phyloP scores from a whole-genome alignment of 345 rosid genomes.

The Salix suchowensis region DNA sequence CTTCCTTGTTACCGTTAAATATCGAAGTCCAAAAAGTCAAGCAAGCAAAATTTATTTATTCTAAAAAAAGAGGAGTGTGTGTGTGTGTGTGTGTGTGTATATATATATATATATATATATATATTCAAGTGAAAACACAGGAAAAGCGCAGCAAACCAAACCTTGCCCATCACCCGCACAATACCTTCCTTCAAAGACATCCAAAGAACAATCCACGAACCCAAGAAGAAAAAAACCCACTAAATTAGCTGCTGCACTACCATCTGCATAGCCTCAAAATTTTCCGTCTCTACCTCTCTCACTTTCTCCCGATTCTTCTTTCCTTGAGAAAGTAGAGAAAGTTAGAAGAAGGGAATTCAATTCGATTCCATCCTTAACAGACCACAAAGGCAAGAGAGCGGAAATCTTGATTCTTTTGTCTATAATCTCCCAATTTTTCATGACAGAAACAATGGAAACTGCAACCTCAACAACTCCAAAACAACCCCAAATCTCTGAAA shows the following conservation, averaged over 20 bases:
- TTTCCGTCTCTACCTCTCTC: slow-evolving; percentile 2
- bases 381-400: not conserved
- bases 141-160: slow-evolving; percentile 14
- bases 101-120: not conserved
- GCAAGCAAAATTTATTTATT: not conserved
- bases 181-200: slow-evolving; percentile 65
- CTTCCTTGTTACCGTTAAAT: slow-evolving; percentile 45
- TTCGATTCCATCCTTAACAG: not conserved
- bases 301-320: not conserved
- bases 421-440: slow-evolving; percentile 1
- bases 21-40: not conserved
- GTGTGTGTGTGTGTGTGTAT: too few relatives aligned
- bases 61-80: not conserved
- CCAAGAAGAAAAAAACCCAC: slow-evolving; percentile 13
- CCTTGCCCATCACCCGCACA: not conserved
- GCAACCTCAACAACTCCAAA: slow-evolving; percentile 34
- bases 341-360: not conserved
- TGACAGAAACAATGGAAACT: slow-evolving; percentile 42
- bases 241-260: not conserved
- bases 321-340: not conserved
- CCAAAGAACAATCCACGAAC: slow-evolving; percentile 30
- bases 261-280: not conserved
- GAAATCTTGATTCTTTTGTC: not conserved
- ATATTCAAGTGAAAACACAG: not conserved
- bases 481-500: slow-evolving; percentile 73